Evolutionary conservation across 2,329 filamentous ascomycete genomes (phyloP).

Genomic region (Pyrenochaeta sp.): DNA sequence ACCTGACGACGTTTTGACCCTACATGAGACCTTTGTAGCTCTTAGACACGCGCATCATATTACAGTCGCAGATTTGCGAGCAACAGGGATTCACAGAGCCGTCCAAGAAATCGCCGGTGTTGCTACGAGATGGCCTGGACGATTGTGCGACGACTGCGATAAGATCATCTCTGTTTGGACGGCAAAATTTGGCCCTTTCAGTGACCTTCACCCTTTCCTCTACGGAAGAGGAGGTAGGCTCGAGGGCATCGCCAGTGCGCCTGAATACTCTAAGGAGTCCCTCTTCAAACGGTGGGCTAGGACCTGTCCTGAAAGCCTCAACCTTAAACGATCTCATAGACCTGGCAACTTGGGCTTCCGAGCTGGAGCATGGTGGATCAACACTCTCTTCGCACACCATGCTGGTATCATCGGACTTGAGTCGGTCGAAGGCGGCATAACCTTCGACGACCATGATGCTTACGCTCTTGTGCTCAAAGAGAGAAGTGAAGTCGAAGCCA

Average conservation of each 20-base stretch:
- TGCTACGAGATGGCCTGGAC: constrained; percentile 58
- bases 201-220: constrained; percentile 50
- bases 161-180: constrained; percentile 52
- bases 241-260: constrained; percentile 50
- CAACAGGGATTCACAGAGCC: constrained; percentile 57
- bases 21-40: constrained; percentile 53
- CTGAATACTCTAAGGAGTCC: constrained; percentile 50
- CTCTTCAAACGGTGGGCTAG: constrained; percentile 46
- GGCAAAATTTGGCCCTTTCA: constrained; percentile 48
- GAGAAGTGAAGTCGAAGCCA: constrained; percentile 48
- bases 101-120: constrained; percentile 54
- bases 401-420: constrained; percentile 58
- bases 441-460: constrained; percentile 52
- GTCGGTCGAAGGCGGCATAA: constrained; percentile 54
- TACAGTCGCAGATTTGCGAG: constrained; percentile 48
- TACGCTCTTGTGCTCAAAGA: constrained; percentile 57
- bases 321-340: constrained; percentile 42
- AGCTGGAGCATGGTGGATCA: constrained; percentile 63
- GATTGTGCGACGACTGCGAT: constrained; percentile 56
- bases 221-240: constrained; percentile 56
- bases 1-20: constrained; percentile 54
- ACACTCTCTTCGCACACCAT: constrained; percentile 56
- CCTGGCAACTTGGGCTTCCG: constrained; percentile 55
- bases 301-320: constrained; percentile 41
- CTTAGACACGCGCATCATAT: constrained; percentile 34